Evolutionary conservation across 2,329 filamentous ascomycete genomes (phyloP), one percentile per base, ranked within the genome.

Genomic region (Periconia macrospinosa): DNA sequence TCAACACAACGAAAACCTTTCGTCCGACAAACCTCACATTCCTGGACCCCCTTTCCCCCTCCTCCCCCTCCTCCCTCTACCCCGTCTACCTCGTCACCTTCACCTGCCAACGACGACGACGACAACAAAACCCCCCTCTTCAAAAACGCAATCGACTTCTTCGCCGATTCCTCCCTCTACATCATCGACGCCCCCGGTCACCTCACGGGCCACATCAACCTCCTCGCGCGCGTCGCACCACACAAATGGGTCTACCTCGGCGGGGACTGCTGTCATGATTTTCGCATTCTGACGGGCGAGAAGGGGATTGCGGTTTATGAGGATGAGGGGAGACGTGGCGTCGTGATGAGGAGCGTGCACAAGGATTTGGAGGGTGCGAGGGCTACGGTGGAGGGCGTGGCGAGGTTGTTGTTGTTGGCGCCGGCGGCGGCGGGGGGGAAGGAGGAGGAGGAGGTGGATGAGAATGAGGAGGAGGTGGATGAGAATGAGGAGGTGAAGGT

Each of bases 221-320:
- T 83, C 1, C 71, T 83, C 0, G 77, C 72, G 8, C 72, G 78
- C 0, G 72, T 72, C 0, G 72, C 62, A 0, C 64, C 70, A 5
- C 51, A 59, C 43, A 74, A 72, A 40, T 82, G 78, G 71, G 69
- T 82, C 1, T 80, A 78, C 59, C 74, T 85, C 0, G 79, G 76
- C 8, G 82, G 81, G 0, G 82, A 85, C 60, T 78, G 78, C 30
- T 84, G 79, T 55, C 82, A 85, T 58, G 80, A 84, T 61, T 67
- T 68, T 0, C 63, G 82, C 40, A 74, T 84, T 2, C 63, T 84
- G 63, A 77, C 68, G 1, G 80, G 80, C 0, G 80, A 83, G 62
- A 81, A 76, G 57, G 77, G 71, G 0, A 80, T 85, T 48, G 82
- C 80, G 2, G 65, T 77, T 49, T 84, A 80, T 66, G 23, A 27